A percentile compares a stretch with the other conserved stretches of the same genome.
Evolutionary conservation across 768 basidiomycete species (phyloP).

Genomic region (Termitomyces sp.): DNA sequence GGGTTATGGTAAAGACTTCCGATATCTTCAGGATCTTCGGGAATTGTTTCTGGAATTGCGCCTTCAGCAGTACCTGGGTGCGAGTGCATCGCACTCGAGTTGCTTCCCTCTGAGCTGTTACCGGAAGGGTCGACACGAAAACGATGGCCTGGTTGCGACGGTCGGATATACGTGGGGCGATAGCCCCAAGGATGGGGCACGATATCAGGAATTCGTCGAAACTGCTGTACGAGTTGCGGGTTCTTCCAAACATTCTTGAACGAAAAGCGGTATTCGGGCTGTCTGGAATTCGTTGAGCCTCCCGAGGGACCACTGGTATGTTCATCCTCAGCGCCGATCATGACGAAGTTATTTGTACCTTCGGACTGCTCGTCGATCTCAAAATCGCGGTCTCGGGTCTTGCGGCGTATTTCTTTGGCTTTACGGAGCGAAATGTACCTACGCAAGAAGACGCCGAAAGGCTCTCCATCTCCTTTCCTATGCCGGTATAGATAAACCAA

Average conservation of each 20-base stretch:
- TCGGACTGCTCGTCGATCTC: slow-evolving; percentile 13
- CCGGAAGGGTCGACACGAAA: slow-evolving; percentile 16
- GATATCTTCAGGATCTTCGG: slow-evolving; percentile 12
- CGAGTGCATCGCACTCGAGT: slow-evolving; percentile 1
- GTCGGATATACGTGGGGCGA: slow-evolving; percentile 9
- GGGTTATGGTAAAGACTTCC: background rate
- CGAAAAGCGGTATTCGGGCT: slow-evolving; percentile 1
- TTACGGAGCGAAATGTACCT: background rate
- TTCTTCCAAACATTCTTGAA: slow-evolving; percentile 8
- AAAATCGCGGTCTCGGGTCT: slow-evolving; percentile 3
- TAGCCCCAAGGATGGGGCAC: slow-evolving; percentile 13
- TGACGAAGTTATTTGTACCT: slow-evolving; percentile 9
- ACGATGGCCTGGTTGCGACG: slow-evolving; percentile 5
- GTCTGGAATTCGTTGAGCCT: background rate
- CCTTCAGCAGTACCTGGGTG: slow-evolving; percentile 2
- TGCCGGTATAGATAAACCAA: slow-evolving; percentile 1
- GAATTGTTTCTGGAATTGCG: slow-evolving; percentile 10
- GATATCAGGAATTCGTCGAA: slow-evolving; percentile 11
- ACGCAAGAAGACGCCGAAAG: background rate
- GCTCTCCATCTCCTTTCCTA: background rate
- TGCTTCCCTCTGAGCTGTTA: slow-evolving; percentile 8
- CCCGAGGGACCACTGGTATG: background rate
- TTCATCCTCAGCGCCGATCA: background rate
- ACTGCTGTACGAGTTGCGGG: slow-evolving; percentile 10
- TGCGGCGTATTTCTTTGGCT: slow-evolving; percentile 7